Evolutionary conservation across 352 stramenopile species (phyloP), one percentile per base, ranked within the genome.

Genomic region (Globisporangium paddicum): DNA sequence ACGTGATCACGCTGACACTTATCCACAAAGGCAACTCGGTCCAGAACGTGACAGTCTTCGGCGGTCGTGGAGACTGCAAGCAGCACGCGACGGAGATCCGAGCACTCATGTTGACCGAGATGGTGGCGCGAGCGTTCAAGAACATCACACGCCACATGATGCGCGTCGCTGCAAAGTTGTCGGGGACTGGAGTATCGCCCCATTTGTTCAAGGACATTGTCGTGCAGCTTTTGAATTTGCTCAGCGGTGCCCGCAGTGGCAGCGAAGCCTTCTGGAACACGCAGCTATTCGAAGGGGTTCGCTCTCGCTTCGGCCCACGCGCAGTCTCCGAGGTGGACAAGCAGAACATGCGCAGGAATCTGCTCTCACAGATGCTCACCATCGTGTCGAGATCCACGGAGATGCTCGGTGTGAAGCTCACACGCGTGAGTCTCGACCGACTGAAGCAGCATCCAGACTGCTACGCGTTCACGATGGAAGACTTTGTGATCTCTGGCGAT

Each of bases 71-170:
- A 13, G 71, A 88, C 18, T 93, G 83, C 66, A 64, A 73, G 51
- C 55, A 77, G 8, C 73, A 90, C 14, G 71, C 83, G 2, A 55
- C 37, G 1, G 61, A 67, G 42, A 77, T 97, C 38, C 78, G 90
- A 6, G 65, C 71, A 0, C 61, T 84, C 16, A 32, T 97, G 23
- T 68, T 98, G 0, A 80, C 73, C 2, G 90, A 97, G 64, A 97
- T 98, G 80, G 71, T 95, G 0, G 80, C 86, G 7, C 74, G 91
- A 9, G 77, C 90, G 18, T 81, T 96, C 18, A 98, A 97, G 64
- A 93, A 95, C 46, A 60, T 96, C 2, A 28, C 95, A 10, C 87
- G 90, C 0, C 79, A 89, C 37, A 78, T 87, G 5, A 67, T 97
- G 42, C 82, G 90, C 0, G 60, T 58, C 11, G 62, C 67, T 4